Evolutionary conservation across 2,329 filamentous ascomycete genomes (phyloP), one percentile per base, ranked within the genome.

Genomic region (Hypoxylon sp.): DNA sequence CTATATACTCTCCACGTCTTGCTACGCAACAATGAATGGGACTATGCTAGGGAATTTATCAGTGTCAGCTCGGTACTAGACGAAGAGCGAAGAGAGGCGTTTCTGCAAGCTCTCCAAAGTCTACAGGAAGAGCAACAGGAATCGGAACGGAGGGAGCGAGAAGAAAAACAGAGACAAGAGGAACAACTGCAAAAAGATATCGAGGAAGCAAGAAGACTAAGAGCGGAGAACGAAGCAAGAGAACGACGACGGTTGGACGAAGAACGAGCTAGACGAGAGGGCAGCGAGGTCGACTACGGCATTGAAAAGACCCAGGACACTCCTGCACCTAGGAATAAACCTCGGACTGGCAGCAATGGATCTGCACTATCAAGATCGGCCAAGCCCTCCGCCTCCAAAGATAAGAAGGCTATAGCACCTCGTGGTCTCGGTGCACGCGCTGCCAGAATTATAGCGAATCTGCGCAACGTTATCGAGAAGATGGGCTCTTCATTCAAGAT

Each of bases 1-100:
- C 84, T 99, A 7, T 99, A 97, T 77, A 96, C 93, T 1, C 85
- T 99, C 4, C 95, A 99, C 74, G 92, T 98, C 6, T 87, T 99
- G n/a, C 89, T 94, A 4, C 87, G 93, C 55, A 98, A 97, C 71
- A 89, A 92, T 58, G 93, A 98, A 79, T 99, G 95, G 95, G 92
- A 97, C 61, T 97, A 97, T 72, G 93, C 95, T 3, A 87, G 88
- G 62, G 92, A 97, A 71, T 98, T 98, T 76, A 96, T 98, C 73
- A 88, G 85, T 72, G 87, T 93, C 73, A 95, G 89, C 76, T 89
- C 94, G 48, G 88, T 97, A 24, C 84, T 99, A 1, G 94, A 98
- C 75, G 94, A 97, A 54, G 95, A 98, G 79, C 87, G 92, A 46
- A 89, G 92, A 66, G 93, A 98, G 71, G 89, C 92, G 0, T 97